Conservation (phyloP, 1,284 basidiomycete species). For the Ceratobasidium sp. region DNA sequence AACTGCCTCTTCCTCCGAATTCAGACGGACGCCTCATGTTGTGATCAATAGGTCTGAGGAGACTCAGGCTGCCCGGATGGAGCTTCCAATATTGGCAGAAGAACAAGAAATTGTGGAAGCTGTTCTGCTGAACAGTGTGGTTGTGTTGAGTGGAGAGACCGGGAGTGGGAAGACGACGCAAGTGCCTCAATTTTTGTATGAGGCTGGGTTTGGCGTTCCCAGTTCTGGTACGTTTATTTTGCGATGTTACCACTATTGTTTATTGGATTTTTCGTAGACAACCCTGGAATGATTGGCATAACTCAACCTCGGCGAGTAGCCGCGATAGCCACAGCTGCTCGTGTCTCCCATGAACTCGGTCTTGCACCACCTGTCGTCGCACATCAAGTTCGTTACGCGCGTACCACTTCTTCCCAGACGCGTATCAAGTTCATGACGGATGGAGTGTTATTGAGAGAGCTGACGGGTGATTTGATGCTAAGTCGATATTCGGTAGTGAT, state of each 20-base stretch:
- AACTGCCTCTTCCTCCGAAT: constrained; percentile 48
- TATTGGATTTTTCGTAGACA: constrained; percentile 67
- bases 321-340: constrained; percentile 93
- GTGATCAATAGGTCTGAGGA: constrained; percentile 76
- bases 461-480: constrained; percentile 91
- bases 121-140: constrained; percentile 84
- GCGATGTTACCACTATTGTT: not conserved
- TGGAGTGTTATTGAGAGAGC: constrained; percentile 93
- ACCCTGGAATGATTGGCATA: constrained; percentile 97
- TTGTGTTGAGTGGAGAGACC: constrained; percentile 85
- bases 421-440: constrained; percentile 99
- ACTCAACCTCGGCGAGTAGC: constrained; percentile 98
- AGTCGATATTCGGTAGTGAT: constrained; percentile 94
- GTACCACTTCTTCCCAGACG: constrained; percentile 89
- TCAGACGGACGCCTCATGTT: constrained; percentile 58
- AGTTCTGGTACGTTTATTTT: constrained; percentile 72
- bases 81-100: constrained; percentile 91
- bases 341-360: constrained; percentile 90
- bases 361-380: constrained; percentile 85
- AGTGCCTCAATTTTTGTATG: constrained; percentile 92
- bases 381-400: constrained; percentile 98
- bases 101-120: constrained; percentile 96
- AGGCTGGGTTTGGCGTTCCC: constrained; percentile 92
- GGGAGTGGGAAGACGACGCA: constrained; percentile 99
- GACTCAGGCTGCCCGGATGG: constrained; percentile 81